Evolutionary conservation across 768 basidiomycete genomes (phyloP), one percentile per base, ranked within the genome.

Genomic region (Cystobasidiopsis lactophilus): DNA sequence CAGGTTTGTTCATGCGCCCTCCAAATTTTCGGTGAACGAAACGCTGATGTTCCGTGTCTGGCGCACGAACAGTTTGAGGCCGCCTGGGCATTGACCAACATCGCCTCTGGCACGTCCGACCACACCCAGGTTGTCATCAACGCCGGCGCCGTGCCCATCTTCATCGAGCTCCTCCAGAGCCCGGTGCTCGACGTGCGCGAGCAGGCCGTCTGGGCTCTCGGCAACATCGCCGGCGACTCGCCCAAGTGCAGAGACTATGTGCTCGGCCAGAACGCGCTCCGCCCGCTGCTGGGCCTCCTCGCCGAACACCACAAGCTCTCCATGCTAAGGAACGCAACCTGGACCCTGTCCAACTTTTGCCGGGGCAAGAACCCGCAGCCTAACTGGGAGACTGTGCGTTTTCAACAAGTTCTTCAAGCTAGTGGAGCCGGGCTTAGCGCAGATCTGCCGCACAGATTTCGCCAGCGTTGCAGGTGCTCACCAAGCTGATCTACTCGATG

Each of bases 311-410:
- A 96, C 75, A 98, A 98, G 70, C 73, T 96, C 59, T 89, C 85
- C 65, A 98, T 98, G 91, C 78, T 96, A 31, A 55, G 70, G 55
- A 72, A 98, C 66, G 93, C 93, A 19, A 98, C 93, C 19, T 98
- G 93, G 93, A 96, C 93, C 14, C 70, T 98, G 67, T 88, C 85
- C 73, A 98, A 98, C 73, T 96, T 98, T 69, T 98, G 93, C 70
- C 74, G 93, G 60, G 93, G 93, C 60, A 96, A 96, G 71, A 78
- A 80, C 52, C 93, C 93, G 58, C 93, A 96, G 66, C 93, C 93
- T 23, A 83, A 85, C 63, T 98, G 93, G 93, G 84, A 91, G 59
- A 68, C 91, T 69, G 91, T 93, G 62, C 58, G 79, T 70, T 53
- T 35, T 24, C 27, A 31, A 7, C 19, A 7, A 26, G 3, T 1